Evolutionary conservation across 148 eudicot genomes (phyloP).

Genomic region (Chenopodium suecicum): DNA sequence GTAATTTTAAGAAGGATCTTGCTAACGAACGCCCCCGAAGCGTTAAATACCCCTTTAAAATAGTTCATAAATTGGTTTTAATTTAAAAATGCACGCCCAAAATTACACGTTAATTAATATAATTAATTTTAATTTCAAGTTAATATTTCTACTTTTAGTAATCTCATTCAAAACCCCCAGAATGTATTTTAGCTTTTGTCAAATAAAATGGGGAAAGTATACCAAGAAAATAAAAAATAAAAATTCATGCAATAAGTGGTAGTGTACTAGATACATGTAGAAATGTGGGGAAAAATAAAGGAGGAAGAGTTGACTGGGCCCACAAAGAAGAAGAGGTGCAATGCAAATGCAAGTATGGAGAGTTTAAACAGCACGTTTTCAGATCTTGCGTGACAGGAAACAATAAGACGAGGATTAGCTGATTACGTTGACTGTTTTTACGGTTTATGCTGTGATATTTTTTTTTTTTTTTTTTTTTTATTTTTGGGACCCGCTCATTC

Average conservation of each 20-base stretch:
- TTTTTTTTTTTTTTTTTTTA: no score
- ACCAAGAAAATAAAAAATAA: neutral
- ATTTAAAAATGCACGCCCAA: no score
- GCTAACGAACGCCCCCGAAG: no score
- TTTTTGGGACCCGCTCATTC: slow-evolving; percentile 33
- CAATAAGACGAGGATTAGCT: slow-evolving; percentile 1
- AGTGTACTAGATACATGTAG: slow-evolving; percentile 2
- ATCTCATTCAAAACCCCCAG: no score
- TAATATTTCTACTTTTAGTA: no score
- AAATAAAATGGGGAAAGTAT: neutral
- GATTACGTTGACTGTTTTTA: slow-evolving; percentile 34
- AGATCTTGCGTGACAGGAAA: slow-evolving; percentile 13
- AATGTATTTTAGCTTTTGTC: no score
- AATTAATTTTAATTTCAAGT: no score
- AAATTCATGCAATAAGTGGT: neutral
- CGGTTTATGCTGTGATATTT: neutral
- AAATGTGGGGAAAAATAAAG: slow-evolving; percentile 18
- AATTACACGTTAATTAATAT: no score
- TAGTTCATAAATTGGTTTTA: no score
- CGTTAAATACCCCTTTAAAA: no score
- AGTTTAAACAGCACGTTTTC: slow-evolving; percentile 14
- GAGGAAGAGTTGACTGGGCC: slow-evolving; percentile 22
- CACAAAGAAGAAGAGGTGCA: slow-evolving; percentile 5
- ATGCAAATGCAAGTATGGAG: neutral
- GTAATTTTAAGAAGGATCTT: no score